Evolutionary conservation across 148 eudicot genomes (phyloP).

Genomic region (Nepenthes mirabilis): DNA sequence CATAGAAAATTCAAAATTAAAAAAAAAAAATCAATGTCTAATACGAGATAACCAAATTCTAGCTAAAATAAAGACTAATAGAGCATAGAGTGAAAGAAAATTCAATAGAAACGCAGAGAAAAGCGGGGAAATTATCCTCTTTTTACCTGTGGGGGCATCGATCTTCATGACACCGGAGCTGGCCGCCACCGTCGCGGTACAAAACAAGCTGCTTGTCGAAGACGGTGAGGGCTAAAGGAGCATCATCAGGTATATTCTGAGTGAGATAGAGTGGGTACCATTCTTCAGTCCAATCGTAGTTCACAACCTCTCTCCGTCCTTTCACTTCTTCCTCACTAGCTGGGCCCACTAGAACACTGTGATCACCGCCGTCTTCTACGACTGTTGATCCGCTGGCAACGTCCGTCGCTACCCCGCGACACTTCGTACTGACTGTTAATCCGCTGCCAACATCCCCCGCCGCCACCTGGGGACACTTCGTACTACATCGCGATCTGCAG

Average conservation of each 20-base stretch:
- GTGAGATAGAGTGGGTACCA: slow-evolving; percentile 90
- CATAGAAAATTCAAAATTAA: too few species aligned
- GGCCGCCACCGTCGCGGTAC: slow-evolving; percentile 54
- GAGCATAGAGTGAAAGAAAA: too few species aligned
- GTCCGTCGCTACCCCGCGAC: too few species aligned
- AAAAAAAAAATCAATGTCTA: too few species aligned
- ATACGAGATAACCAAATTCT: too few species aligned
- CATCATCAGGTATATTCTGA: slow-evolving; percentile 71
- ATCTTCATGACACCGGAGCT: slow-evolving; percentile 62
- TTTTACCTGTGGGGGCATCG: slow-evolving; percentile 89
- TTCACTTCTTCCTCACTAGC: slow-evolving; percentile 13
- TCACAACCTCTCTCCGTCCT: slow-evolving; percentile 22
- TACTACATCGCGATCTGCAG: too few species aligned
- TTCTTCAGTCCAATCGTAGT: slow-evolving; percentile 85
- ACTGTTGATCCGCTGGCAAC: neutral
- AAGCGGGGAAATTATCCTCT: too few species aligned
- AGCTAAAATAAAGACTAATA: too few species aligned
- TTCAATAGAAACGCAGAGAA: too few species aligned
- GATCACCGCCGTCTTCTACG: slow-evolving; percentile 7
- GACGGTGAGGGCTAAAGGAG: slow-evolving; percentile 88
- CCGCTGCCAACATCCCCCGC: too few species aligned
- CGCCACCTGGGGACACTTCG: too few species aligned
- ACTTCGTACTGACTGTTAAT: neutral
- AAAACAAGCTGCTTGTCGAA: slow-evolving; percentile 76
- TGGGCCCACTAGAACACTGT: slow-evolving; percentile 26